Conservation (phyloP, 2,329 filamentous ascomycete species). For the Ophiostoma angusticollis region DNA sequence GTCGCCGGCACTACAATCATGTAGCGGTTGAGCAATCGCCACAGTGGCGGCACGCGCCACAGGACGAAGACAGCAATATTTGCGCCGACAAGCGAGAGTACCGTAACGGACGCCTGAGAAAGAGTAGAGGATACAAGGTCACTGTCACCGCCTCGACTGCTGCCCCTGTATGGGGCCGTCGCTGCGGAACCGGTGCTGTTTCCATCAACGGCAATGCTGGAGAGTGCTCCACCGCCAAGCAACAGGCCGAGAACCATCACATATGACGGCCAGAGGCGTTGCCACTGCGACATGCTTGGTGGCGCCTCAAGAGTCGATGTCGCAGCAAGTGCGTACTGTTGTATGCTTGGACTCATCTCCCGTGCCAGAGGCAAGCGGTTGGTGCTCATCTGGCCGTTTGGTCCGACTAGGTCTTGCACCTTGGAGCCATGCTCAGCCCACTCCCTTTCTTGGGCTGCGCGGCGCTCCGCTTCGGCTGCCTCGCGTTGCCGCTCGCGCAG, state of each 20-base stretch:
- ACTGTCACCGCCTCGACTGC: conserved; percentile 24
- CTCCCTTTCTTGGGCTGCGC: conserved; percentile 9
- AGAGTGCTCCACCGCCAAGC: conserved; percentile 29
- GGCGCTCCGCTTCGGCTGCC: conserved; percentile 20
- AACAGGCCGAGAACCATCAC: conserved; percentile 33
- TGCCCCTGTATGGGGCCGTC: conserved; percentile 18
- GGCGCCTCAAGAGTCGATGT: conserved; percentile 38
- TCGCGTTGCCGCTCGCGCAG: conserved; percentile 23
- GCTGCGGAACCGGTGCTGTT: too few relatives aligned
- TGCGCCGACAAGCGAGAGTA: conserved; percentile 45
- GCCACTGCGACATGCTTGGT: conserved; percentile 37
- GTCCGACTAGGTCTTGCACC: conserved; percentile 5
- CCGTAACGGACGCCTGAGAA: conserved; percentile 49
- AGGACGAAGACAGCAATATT: conserved; percentile 44
- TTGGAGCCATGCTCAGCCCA: conserved; percentile 29
- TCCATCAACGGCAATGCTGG: too few relatives aligned
- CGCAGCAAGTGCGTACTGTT: conserved; percentile 31
- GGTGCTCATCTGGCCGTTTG: conserved; percentile 20
- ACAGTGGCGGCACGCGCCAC: conserved; percentile 54
- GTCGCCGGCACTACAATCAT: conserved; percentile 53
- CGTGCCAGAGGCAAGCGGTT: conserved; percentile 11
- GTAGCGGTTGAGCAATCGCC: conserved; percentile 54
- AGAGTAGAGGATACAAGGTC: conserved; percentile 49
- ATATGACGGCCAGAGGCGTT: conserved; percentile 43
- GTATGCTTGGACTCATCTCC: conserved; percentile 25